Conservation (phyloP, 305 asterid genomes). For the Petunia hybrid region DNA sequence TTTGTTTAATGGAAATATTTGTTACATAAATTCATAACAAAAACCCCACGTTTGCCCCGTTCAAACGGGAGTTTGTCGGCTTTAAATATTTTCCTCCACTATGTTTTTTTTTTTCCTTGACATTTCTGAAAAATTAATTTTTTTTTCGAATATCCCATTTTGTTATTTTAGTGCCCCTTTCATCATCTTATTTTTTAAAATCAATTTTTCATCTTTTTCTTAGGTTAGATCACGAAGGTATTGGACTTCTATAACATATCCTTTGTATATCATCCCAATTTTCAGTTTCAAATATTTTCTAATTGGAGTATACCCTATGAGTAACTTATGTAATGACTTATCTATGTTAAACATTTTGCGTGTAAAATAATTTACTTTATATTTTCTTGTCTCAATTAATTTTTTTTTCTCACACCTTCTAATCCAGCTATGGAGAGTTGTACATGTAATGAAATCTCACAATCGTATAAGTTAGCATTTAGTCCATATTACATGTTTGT, state of each 20-base stretch:
- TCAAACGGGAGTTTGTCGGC: conserved; percentile 27
- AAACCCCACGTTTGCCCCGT: conserved; percentile 29
- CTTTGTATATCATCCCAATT: background rate
- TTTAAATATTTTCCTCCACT: background rate
- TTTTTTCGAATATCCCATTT: background rate
- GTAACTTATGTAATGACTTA: background rate
- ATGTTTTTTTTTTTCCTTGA: background rate
- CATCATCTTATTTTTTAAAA: background rate
- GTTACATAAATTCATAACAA: conserved; percentile 26
- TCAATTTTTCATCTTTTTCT: background rate
- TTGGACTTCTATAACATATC: background rate
- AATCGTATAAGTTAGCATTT: too few species aligned
- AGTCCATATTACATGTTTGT: too few species aligned
- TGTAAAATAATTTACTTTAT: background rate
- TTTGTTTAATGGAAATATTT: conserved; percentile 20
- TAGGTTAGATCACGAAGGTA: background rate
- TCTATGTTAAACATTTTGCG: background rate
- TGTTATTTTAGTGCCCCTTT: background rate
- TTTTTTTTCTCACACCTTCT: too few species aligned
- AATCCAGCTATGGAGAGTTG: too few species aligned
- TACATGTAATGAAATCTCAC: too few species aligned
- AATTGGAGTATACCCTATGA: background rate
- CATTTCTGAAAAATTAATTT: background rate
- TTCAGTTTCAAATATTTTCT: background rate
- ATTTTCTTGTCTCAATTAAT: background rate